Evolutionary conservation across 345 rosid genomes (phyloP).

Genomic region (Aegle marmelos): DNA sequence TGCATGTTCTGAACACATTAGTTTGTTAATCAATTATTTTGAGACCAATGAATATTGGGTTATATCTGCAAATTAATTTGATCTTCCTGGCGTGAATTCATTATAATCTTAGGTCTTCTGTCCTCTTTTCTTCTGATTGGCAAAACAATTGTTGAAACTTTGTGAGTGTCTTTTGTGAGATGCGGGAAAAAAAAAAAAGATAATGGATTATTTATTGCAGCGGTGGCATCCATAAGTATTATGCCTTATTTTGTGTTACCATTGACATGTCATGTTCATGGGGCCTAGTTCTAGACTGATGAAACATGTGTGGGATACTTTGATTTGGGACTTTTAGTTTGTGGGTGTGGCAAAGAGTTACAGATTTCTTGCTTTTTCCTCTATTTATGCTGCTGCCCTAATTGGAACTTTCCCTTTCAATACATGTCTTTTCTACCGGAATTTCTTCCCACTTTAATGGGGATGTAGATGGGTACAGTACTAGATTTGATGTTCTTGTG

Average conservation of each 20-base stretch:
- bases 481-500: neutral
- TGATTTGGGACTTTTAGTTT: slow-evolving; percentile 1
- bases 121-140: slow-evolving; percentile 5
- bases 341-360: slow-evolving; percentile 13
- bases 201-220: neutral
- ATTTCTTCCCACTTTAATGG: neutral
- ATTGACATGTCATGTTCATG: slow-evolving; percentile 26
- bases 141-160: neutral
- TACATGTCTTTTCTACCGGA: neutral
- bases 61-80: neutral
- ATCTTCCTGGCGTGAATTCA: neutral
- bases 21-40: neutral
- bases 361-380: slow-evolving; percentile 12
- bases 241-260: slow-evolving; percentile 28
- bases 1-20: neutral
- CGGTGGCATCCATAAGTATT: neutral
- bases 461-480: neutral
- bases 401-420: slow-evolving; percentile 1
- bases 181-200: neutral
- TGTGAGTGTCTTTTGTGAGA: neutral
- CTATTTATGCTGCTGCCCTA: slow-evolving; percentile 1
- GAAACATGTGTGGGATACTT: slow-evolving; percentile 13
- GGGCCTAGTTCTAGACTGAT: slow-evolving; percentile 20
- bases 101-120: neutral
- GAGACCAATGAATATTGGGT: neutral